These are phyloP conservation scores for Tylopilus sp. DNA, from an alignment of 768 basidiomycete genomes.

Conservation along the genomic window DNA sequence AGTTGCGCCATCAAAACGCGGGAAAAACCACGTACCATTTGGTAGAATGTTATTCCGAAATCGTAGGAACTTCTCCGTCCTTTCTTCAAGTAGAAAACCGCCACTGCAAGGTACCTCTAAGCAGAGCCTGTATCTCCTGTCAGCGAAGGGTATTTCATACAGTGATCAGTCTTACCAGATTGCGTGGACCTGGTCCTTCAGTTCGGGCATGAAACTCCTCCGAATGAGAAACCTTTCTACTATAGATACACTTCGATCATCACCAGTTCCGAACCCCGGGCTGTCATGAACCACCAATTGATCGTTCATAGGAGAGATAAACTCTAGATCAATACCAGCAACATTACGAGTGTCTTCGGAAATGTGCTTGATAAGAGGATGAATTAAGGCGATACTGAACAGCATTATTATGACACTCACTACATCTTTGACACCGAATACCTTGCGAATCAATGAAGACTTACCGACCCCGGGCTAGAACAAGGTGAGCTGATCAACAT, in stretches of 20 bases:
- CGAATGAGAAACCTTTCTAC: slow-evolving; percentile 1
- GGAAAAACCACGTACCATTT: not conserved
- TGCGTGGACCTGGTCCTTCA: slow-evolving; percentile 12
- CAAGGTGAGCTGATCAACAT: not conserved
- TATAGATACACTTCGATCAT: slow-evolving; percentile 1
- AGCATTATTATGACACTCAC: slow-evolving; percentile 2
- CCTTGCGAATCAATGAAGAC: slow-evolving; percentile 7
- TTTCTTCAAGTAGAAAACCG: slow-evolving; percentile 13
- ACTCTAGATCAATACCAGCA: slow-evolving; percentile 13
- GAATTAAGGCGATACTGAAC: not conserved
- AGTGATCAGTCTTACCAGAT: slow-evolving; percentile 4
- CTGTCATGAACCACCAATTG: slow-evolving; percentile 19
- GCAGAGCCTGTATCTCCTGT: slow-evolving; percentile 10
- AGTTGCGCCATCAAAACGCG: not conserved
- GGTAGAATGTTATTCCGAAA: slow-evolving; percentile 2
- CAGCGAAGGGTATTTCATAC: not conserved
- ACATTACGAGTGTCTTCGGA: slow-evolving; percentile 1
- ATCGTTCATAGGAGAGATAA: slow-evolving; percentile 10
- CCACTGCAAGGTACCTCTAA: slow-evolving; percentile 12
- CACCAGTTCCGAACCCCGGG: slow-evolving; percentile 15
- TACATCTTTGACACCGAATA: slow-evolving; percentile 12
- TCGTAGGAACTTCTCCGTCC: slow-evolving; percentile 7
- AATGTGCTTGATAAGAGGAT: not conserved
- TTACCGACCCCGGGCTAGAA: slow-evolving; percentile 16
- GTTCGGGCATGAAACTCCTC: slow-evolving; percentile 1